Conservation (phyloP, 164 flowering plant species). For the Berberis thunbergii region DNA sequence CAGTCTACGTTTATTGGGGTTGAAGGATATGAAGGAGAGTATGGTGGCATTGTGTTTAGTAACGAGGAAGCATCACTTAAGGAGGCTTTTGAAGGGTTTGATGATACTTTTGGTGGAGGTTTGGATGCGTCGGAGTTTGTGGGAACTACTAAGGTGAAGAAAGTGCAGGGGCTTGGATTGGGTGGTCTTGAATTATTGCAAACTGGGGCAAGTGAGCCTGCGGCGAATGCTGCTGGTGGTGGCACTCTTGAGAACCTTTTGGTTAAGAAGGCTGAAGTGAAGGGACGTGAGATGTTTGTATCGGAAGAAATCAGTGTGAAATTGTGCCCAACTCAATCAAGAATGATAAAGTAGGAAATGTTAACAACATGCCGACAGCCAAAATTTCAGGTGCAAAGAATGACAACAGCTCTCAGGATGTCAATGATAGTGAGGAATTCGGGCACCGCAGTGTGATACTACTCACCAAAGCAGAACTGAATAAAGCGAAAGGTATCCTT, state of each 20-base stretch:
- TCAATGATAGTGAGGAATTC: too few relatives aligned
- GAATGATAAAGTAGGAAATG: too few relatives aligned
- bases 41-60: constrained; percentile 88
- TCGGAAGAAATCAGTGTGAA: constrained; percentile 58
- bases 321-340: too few relatives aligned
- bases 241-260: constrained; percentile 62
- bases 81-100: constrained; percentile 86
- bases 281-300: constrained; percentile 88
- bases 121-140: constrained; percentile 93
- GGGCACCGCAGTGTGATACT: too few relatives aligned
- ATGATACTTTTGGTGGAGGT: constrained; percentile 94
- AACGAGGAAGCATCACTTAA: constrained; percentile 62
- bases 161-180: constrained; percentile 24
- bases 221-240: constrained; percentile 24
- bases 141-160: constrained; percentile 45
- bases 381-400: too few relatives aligned
- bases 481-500: too few relatives aligned
- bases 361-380: too few relatives aligned
- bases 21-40: constrained; percentile 94
- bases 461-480: too few relatives aligned
- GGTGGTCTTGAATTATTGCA: constrained; percentile 74
- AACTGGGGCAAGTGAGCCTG: constrained; percentile 34
- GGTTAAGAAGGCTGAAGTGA: constrained; percentile 76
- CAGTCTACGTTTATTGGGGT: constrained; percentile 72
- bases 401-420: too few relatives aligned